phyloP scores from a whole-genome alignment of 2,329 filamentous ascomycete genomes.

The Diaporthe nobilis region DNA sequence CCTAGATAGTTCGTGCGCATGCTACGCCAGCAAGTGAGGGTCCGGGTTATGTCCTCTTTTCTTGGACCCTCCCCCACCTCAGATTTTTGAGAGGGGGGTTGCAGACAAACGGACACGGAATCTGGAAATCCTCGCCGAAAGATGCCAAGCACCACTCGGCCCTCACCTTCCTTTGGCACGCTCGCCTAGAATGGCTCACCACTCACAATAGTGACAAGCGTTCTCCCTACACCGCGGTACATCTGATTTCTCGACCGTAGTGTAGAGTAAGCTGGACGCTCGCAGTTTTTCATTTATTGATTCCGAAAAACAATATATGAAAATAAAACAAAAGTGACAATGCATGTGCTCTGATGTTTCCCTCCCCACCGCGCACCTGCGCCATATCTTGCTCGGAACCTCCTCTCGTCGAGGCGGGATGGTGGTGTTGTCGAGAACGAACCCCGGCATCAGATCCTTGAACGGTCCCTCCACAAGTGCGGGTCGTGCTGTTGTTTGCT shows the following conservation, averaged over 20 bases:
- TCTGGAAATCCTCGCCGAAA: not conserved
- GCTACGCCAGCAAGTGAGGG: not conserved
- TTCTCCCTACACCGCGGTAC: too few species aligned
- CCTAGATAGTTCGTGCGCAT: not conserved
- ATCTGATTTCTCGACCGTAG: too few species aligned
- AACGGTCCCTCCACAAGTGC: not conserved
- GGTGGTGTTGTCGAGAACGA: not conserved
- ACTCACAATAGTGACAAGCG: too few species aligned
- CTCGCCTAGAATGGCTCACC: too few species aligned
- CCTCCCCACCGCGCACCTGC: not conserved
- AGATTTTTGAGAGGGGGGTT: not conserved
- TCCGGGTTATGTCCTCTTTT: not conserved
- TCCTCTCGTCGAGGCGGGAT: too few species aligned
- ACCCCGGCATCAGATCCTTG: not conserved
- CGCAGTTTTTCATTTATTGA: accelerated
- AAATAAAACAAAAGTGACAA: not conserved
- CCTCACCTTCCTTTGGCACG: not conserved
- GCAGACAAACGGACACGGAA: not conserved
- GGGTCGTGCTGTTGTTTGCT: not conserved
- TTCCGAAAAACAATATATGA: too few species aligned
- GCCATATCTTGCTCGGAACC: not conserved
- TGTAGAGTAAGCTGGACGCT: not conserved
- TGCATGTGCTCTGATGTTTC: not conserved
- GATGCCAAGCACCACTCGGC: not conserved
- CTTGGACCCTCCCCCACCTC: not conserved